Base-by-base conservation (phyloP, 192 early-diverging fungal genomes). In the Coemansia sp. region DNA sequence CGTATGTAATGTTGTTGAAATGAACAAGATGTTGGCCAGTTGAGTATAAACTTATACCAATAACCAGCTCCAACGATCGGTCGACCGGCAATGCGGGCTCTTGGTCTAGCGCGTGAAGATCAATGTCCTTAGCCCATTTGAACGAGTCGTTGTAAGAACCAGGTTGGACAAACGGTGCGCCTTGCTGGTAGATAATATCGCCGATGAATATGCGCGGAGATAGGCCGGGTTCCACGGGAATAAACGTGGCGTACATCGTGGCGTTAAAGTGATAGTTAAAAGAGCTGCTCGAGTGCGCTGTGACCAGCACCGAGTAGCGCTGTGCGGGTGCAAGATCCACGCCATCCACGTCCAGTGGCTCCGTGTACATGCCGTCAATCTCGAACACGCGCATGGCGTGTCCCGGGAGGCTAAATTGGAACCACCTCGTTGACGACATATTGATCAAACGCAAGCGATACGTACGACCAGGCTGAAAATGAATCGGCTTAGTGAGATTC, bases 391-490 rank as follows among this genome's bases (percentile, higher is more conserved):
- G 73, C 76, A 96, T 78, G 5, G 76, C 73, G 75, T 95, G 95
- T 11, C 89, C 90, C 57, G 91, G 91, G 63, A 96, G 86, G 57
- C 77, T 83, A 59, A 96, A 85, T 70, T 87, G 75, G 84, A 90
- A 95, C 68, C 86, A 88, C 18, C 83, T 77, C 44, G 89, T 73
- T 10, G 89, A 80, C 15, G 85, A 85, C 85, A 91, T 93, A 71
- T 89, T 91, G 69, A 95, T 84, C 65, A 96, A 38, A 13, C 92
- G 91, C 67, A 96, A 74, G 64, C 93, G 89, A 76, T 94, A 95
- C 8, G 84, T 91, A 70, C 89, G 91, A 44, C 90, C 90, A 1
- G 92, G 87, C 22, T 78, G 66, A 79, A 96, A 92, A 42, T 70
- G 63, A 65, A 92, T 77, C 0, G 76, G 66, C 68, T 78, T 80